Base-by-base conservation (phyloP, 2,329 filamentous ascomycete species). In the Alternaria sp. region DNA sequence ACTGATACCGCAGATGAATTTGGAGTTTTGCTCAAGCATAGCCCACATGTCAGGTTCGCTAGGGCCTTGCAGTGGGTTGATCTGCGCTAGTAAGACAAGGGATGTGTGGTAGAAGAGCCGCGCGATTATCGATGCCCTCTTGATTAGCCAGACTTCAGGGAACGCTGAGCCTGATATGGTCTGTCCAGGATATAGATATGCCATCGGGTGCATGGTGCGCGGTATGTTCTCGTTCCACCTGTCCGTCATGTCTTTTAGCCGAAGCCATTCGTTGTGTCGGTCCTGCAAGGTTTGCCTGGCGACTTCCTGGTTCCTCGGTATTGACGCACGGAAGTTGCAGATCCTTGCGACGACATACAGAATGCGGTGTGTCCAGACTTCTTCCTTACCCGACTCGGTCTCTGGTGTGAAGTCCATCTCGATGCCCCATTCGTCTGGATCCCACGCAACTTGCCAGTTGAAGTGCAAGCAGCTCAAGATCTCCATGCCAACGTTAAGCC, bases 401-500 rank as follows among this genome's bases (percentile, higher is more conserved):
- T 85, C 82, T 7, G 83, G 81, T 7, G 81, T 80, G 70, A 95
- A 90, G 68, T 91, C 86, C 84, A 95, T 88, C 70, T 96, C 89
- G 18, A 97, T 83, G 1, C 91, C 91, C 94, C 94, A 97, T 11
- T 92, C 88, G 68, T 97, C 92, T 0, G 93, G 94, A 54, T 96
- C 89, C 92, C 93, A 97, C 1, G 92, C 89, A 12, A 93, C 88
- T 66, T 89, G 87, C 91, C 92, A 96, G 75, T 94, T 93, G 78
- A 93, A 93, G 66, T 92, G 90, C 16, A 97, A 82, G 76, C 93
- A 97, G 64, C 88, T 92, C 28, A 97, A 83, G n/a, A 97, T 83
- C 75, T 98, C 94, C 85, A 97, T 91, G 16, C 90, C 91, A 16
- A 96, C 89, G 70, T 96, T 97, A 38, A 97, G 83, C 94, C 94